Evolutionary conservation across 106 monocot species (phyloP).

Genomic region (Agapanthus africanus): DNA sequence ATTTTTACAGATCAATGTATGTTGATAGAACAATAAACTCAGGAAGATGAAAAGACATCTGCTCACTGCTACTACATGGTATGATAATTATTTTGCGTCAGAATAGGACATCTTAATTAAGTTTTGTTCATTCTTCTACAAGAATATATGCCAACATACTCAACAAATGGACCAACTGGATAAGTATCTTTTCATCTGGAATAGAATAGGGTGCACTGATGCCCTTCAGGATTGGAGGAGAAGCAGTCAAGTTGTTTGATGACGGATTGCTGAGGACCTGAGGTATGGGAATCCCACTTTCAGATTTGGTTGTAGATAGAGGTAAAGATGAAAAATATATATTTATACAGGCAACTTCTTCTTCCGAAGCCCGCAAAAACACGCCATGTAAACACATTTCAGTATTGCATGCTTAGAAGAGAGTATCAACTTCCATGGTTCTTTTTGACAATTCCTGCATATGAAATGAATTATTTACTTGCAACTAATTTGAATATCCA

Average conservation of each 20-base stretch:
- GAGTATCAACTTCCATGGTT: not conserved
- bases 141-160: not conserved
- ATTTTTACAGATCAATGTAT: not conserved
- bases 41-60: not conserved
- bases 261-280: not conserved
- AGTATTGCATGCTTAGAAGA: not conserved
- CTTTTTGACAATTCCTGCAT: not conserved
- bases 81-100: constrained; percentile 1
- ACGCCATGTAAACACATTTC: not conserved
- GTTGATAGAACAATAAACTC: not conserved
- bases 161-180: not conserved
- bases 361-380: not conserved
- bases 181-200: not conserved
- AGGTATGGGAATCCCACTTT: not conserved
- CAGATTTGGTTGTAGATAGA: not conserved
- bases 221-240: not conserved
- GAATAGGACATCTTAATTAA: not conserved
- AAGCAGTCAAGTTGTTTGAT: not conserved
- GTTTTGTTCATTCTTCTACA: not conserved
- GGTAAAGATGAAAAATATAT: no score
- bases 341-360: no score
- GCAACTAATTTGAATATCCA: not conserved
- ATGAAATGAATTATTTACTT: not conserved
- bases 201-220: constrained; percentile 4
- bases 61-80: not conserved